These are phyloP conservation scores for Acacia crassicarpa DNA, from an alignment of 306 rosid genomes.

Conservation along the genomic window DNA sequence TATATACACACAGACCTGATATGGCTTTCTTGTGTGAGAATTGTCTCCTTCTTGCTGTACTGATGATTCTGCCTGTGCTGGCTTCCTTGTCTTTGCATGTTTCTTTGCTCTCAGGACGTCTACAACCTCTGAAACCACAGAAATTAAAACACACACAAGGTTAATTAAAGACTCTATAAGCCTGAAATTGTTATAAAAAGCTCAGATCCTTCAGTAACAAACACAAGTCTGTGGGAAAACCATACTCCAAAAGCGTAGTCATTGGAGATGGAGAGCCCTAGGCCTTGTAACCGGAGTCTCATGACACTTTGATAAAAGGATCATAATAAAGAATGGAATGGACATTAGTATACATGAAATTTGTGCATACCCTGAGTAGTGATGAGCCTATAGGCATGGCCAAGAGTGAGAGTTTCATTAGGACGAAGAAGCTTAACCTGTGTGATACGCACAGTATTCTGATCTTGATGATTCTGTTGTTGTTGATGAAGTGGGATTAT, in stretches of 20 bases:
- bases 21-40: slow-evolving; percentile 34
- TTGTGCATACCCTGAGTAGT: slow-evolving; percentile 67
- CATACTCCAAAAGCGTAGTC: no score
- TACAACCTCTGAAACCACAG: slow-evolving; percentile 65
- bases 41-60: slow-evolving; percentile 39
- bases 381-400: slow-evolving; percentile 93
- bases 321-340: slow-evolving; percentile 11
- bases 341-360: neutral
- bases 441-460: slow-evolving; percentile 69
- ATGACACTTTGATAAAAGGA: neutral
- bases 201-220: neutral
- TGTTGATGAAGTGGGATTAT: slow-evolving; percentile 81
- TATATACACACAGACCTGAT: slow-evolving; percentile 47
- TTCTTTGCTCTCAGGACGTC: slow-evolving; percentile 89
- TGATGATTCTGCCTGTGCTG: slow-evolving; percentile 42
- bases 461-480: slow-evolving; percentile 28
- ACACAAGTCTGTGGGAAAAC: no score
- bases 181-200: slow-evolving; percentile 7
- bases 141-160: neutral
- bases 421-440: slow-evolving; percentile 95
- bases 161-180: neutral
- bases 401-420: slow-evolving; percentile 86
- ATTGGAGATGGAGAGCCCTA: no score
- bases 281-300: no score
- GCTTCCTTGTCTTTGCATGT: slow-evolving; percentile 69